Percentiles rank a stretch among this genome's conserved stretches.
phyloP scores from a whole-genome alignment of 805 yeast species.

The Starmerella davenportii region DNA sequence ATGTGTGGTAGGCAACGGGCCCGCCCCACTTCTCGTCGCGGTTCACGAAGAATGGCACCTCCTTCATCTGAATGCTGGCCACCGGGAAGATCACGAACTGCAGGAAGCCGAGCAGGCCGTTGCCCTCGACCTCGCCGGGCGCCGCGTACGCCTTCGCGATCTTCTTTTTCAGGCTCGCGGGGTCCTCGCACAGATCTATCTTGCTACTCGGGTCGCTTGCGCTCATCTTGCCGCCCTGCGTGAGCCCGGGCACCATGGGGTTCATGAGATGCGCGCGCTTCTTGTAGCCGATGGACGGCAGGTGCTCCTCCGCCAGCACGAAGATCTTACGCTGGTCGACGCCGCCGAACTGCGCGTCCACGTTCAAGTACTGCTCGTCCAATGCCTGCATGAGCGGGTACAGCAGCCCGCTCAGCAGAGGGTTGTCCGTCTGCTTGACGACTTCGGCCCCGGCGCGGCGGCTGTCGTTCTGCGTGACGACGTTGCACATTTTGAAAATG shows the following conservation, averaged over 20 bases:
- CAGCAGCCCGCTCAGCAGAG: slow-evolving; percentile 78
- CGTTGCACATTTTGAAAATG: slow-evolving; percentile 65
- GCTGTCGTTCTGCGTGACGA: slow-evolving; percentile 86
- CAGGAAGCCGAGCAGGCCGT: slow-evolving; percentile 74
- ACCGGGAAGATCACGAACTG: slow-evolving; percentile 76
- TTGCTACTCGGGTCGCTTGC: slow-evolving; percentile 98
- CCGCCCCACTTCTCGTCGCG: slow-evolving; percentile 98
- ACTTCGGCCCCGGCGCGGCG: slow-evolving; percentile 99
- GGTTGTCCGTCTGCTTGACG: slow-evolving; percentile 91
- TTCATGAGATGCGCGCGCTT: slow-evolving; percentile 98
- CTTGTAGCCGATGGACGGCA: slow-evolving; percentile 74
- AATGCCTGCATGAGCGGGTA: slow-evolving; percentile 98
- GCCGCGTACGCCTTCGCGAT: slow-evolving; percentile 85
- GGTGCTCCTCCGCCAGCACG: slow-evolving; percentile 87
- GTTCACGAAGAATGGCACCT: slow-evolving; percentile 51
- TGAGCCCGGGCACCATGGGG: slow-evolving; percentile 95
- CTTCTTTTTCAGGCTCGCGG: slow-evolving; percentile 76
- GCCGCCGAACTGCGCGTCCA: slow-evolving; percentile 95
- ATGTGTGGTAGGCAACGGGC: slow-evolving; percentile 49
- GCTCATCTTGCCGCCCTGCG: slow-evolving; percentile 95
- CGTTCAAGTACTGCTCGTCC: slow-evolving; percentile 77
- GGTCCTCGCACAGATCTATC: slow-evolving; percentile 80
- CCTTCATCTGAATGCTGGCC: slow-evolving; percentile 43
- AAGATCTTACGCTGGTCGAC: slow-evolving; percentile 97
- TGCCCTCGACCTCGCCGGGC: slow-evolving; percentile 80